Base-by-base conservation (phyloP, 148 eudicot genomes). In the Euryodendron excelsum region DNA sequence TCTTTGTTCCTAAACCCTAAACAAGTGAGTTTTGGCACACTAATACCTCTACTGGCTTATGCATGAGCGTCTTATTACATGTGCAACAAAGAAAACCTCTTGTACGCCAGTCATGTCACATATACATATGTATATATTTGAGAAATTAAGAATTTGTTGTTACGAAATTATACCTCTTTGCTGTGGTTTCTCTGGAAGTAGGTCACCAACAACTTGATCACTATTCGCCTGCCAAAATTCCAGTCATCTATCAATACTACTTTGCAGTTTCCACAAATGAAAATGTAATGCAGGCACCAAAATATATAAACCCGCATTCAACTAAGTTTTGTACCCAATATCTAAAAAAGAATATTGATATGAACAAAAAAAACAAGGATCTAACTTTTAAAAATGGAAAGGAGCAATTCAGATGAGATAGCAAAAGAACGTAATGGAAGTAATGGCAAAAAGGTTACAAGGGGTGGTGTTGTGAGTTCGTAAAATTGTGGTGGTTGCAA, bases 111-210 rank as follows among this genome's bases (percentile, higher is more conserved):
- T 31, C 14, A 12, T 8, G n/a, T n/a, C 45, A 41, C 8, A 41
- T 9, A 41, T 41, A 41, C 27, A 4, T 44, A 41, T 0, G 4
- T 7, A 31, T 30, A 13, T 23, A 53, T 13, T 21, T 34, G 21
- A 48, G 39, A 48, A 52, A 45, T 4, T 20, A 17, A 62, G 47
- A 36, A 47, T 28, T 4, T 62, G 14, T 20, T 33, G 0, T 28
- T 2, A 11, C 0, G 7, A 76, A 62, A 77, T 58, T 58, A 61
- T 80, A 96, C 99, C 99, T 96, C 99, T 91, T 84, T 96, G 79
- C 97, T 96, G 83, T 96, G 99, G 86, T 96, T 96, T 86, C 93
- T 88, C 82, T 96, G 98, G 81, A 96, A 96, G 86, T 96, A 96
- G 17, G 99, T 96, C 88, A 96, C 98, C 84, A 96, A 81, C 79